Evolutionary conservation across 306 rosid species (phyloP), one percentile per base, ranked within the genome.

Genomic region (Castanospermum australe): DNA sequence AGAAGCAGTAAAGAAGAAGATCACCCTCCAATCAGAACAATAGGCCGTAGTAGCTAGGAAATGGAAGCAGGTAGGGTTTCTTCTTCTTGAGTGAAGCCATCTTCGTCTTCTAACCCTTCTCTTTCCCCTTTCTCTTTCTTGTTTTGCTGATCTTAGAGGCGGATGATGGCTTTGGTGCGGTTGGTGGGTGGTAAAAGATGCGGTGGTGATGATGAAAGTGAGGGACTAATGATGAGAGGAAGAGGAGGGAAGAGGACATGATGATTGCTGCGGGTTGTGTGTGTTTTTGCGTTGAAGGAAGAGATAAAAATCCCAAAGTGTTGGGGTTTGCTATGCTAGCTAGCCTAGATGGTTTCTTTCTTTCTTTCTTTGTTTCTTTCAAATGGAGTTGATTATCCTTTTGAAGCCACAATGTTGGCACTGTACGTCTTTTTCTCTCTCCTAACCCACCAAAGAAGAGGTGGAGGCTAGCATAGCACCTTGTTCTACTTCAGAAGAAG

Each of bases 21-120:
- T 6, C 17, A 51, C 78, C 78, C 87, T 25, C 73, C 50, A 22
- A 66, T 70, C 67, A 67, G 25, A 61, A 68, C 14, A 35, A 30
- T 0, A 39, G 35, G n/a, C 13, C 8, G 41, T 32, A 48, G 47
- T 32, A 9, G 60, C 6, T 14, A 5, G 59, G 65, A 44, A 55
- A 36, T 8, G 17, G 62, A 39, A 75, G 65, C 4, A 38, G 71
- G 76, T 87, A 87, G 94, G 90, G 94, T 87, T 92, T 92, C 91
- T 90, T 92, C 95, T 87, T 92, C 95, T 89, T 83, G 78, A 81
- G 82, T 8, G 88, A 79, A 83, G 66, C 83, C 90, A 86, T 86
- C 32, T 73, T 76, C 42, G 21, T 70, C 90, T 85, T 89, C 93
- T 80, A 82, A 79, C 82, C 85, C 51, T 85, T 83, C 5, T 81